These are phyloP conservation scores for Chytriomyces confervae DNA, from an alignment of 192 early-diverging fungal genomes.

Conservation along the genomic window DNA sequence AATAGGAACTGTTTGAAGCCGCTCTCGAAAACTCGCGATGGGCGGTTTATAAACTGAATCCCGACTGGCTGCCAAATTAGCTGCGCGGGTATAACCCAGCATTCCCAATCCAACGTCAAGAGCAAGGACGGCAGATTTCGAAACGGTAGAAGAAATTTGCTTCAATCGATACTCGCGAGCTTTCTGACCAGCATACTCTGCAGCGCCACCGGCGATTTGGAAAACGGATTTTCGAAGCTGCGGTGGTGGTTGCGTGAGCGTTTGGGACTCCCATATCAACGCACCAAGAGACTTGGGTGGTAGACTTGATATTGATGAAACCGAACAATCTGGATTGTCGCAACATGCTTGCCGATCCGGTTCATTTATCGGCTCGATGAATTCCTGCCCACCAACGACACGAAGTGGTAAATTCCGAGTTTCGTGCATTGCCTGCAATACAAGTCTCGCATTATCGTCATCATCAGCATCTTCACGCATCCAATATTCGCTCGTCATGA, in stretches of 20 bases:
- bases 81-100: constrained; percentile 25
- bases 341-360: not conserved
- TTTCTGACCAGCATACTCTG: constrained; percentile 46
- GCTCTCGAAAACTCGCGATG: too few relatives aligned
- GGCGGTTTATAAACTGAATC: too few relatives aligned
- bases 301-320: not conserved
- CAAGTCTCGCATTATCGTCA: too few relatives aligned
- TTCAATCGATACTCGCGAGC: constrained; percentile 50
- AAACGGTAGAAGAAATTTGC: constrained; percentile 39
- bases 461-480: too few relatives aligned
- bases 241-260: too few relatives aligned
- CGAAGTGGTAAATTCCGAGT: too few relatives aligned
- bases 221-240: constrained; percentile 25
- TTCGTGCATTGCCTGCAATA: too few relatives aligned
- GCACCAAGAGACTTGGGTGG: not conserved
- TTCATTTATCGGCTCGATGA: not conserved
- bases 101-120: constrained; percentile 27
- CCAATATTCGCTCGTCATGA: too few relatives aligned
- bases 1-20: too few relatives aligned
- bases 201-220: constrained; percentile 43
- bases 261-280: too few relatives aligned
- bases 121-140: constrained; percentile 32
- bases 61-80: too few relatives aligned
- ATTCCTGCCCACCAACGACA: too few relatives aligned
- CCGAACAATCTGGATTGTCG: not conserved